Evolutionary conservation across 805 yeast species (phyloP).

Genomic region (Saccharomyces kudriavzevii): DNA sequence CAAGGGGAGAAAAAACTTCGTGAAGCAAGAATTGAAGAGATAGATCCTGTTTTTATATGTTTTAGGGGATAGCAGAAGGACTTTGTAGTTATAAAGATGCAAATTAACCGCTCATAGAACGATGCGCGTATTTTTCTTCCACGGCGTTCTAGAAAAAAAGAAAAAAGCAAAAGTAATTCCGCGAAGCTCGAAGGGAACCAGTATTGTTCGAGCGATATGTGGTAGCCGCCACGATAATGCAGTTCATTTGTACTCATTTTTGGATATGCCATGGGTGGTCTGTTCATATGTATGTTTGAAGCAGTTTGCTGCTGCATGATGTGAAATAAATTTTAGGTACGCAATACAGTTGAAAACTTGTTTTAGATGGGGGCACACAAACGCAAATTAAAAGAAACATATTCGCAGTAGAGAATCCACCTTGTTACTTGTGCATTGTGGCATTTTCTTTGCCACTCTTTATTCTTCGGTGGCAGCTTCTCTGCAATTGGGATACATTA

Average conservation of each 20-base stretch:
- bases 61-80: neutral
- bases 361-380: too few species aligned
- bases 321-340: too few species aligned
- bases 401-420: too few species aligned
- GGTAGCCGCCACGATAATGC: neutral
- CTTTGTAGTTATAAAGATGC: neutral
- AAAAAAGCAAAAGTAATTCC: neutral
- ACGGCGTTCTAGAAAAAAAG: neutral
- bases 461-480: neutral
- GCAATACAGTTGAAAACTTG: too few species aligned
- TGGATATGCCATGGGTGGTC: too few species aligned
- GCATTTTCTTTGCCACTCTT: neutral
- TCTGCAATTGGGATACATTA: neutral
- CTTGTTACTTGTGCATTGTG: neutral
- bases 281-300: too few species aligned
- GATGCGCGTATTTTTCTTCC: neutral
- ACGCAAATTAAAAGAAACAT: too few species aligned
- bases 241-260: neutral
- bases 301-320: too few species aligned
- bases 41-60: neutral
- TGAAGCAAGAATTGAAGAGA: neutral
- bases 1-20: too few species aligned
- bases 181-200: neutral
- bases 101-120: neutral
- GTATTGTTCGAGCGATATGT: neutral